Evolutionary conservation across 2,329 filamentous ascomycete genomes (phyloP).

Genomic region (Phoma sp.): DNA sequence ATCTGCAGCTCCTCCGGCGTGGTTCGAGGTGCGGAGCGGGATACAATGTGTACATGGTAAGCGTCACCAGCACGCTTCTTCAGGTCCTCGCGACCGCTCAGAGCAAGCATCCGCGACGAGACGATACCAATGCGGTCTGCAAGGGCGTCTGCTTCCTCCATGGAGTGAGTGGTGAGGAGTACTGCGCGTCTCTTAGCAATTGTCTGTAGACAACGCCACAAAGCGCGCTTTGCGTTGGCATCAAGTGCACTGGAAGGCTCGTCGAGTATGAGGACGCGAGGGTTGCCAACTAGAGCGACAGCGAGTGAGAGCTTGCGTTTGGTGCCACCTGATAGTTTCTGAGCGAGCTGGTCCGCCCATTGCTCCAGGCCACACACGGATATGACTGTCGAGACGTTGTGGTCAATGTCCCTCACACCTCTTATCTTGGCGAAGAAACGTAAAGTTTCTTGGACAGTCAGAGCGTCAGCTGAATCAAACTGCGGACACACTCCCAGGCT

Average conservation of each 20-base stretch:
- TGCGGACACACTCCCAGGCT: constrained; percentile 86
- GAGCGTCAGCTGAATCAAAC: constrained; percentile 77
- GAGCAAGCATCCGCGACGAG: constrained; percentile 82
- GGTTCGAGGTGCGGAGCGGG: constrained; percentile 75
- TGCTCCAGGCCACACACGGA: constrained; percentile 76
- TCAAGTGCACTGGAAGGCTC: constrained; percentile 88
- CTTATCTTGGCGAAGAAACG: constrained; percentile 84
- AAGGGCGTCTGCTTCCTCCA: constrained; percentile 88
- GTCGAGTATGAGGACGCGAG: constrained; percentile 85
- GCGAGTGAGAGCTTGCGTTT: constrained; percentile 88
- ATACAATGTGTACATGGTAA: constrained; percentile 71
- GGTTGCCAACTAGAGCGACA: constrained; percentile 90
- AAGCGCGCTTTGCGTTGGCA: constrained; percentile 80
- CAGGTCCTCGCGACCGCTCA: constrained; percentile 76
- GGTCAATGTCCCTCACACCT: constrained; percentile 74
- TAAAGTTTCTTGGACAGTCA: constrained; percentile 87
- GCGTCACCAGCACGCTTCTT: constrained; percentile 67
- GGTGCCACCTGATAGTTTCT: constrained; percentile 83
- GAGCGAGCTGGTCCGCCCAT: constrained; percentile 76
- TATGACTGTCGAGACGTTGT: constrained; percentile 80
- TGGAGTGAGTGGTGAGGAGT: constrained; percentile 86
- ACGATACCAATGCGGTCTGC: constrained; percentile 87
- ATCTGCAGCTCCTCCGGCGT: constrained; percentile 67
- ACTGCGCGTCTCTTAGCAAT: constrained; percentile 81
- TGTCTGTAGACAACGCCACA: constrained; percentile 88